These are phyloP conservation scores for Thermomyces lanuginosus DNA, from an alignment of 2,329 filamentous ascomycete species.

Conservation along the genomic window DNA sequence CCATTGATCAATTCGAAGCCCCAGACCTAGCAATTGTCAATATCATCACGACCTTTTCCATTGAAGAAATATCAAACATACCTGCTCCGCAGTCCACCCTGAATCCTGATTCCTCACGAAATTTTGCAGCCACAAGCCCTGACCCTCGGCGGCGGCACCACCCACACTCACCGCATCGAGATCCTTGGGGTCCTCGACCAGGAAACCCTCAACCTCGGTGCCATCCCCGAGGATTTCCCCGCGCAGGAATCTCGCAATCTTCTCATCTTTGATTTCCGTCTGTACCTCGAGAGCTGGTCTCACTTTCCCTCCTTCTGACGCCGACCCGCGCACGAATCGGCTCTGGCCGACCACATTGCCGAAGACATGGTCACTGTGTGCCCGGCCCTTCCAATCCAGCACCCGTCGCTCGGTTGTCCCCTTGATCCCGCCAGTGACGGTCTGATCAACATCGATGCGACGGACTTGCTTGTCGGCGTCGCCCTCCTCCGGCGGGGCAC, in stretches of 20 bases:
- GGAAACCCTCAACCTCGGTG: slow-evolving; percentile 43
- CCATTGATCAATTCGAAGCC: slow-evolving; percentile 30
- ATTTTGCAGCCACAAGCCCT: slow-evolving; percentile 33
- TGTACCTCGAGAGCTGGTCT: slow-evolving; percentile 20
- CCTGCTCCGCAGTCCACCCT: slow-evolving; percentile 41
- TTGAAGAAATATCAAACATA: no score
- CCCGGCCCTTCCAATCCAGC: slow-evolving; percentile 43
- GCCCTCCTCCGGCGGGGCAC: slow-evolving; percentile 30
- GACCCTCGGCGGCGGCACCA: slow-evolving; percentile 26
- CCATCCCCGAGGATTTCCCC: slow-evolving; percentile 35
- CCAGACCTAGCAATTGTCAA: slow-evolving; percentile 24
- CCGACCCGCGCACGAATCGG: slow-evolving; percentile 29
- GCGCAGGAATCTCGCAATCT: slow-evolving; percentile 22
- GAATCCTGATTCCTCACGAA: slow-evolving; percentile 32
- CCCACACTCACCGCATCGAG: slow-evolving; percentile 3
- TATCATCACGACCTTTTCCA: no score
- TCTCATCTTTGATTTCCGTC: slow-evolving; percentile 22
- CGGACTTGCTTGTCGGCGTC: slow-evolving; percentile 21
- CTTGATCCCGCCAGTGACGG: slow-evolving; percentile 52
- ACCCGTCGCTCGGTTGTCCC: slow-evolving; percentile 45
- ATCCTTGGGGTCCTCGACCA: slow-evolving; percentile 32
- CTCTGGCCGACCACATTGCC: slow-evolving; percentile 50
- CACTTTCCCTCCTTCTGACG: slow-evolving; percentile 23
- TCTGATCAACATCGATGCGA: slow-evolving; percentile 58
- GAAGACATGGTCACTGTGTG: slow-evolving; percentile 66